phyloP scores from a whole-genome alignment of 768 basidiomycete species.

The Coprinopsis marcescibilis region DNA sequence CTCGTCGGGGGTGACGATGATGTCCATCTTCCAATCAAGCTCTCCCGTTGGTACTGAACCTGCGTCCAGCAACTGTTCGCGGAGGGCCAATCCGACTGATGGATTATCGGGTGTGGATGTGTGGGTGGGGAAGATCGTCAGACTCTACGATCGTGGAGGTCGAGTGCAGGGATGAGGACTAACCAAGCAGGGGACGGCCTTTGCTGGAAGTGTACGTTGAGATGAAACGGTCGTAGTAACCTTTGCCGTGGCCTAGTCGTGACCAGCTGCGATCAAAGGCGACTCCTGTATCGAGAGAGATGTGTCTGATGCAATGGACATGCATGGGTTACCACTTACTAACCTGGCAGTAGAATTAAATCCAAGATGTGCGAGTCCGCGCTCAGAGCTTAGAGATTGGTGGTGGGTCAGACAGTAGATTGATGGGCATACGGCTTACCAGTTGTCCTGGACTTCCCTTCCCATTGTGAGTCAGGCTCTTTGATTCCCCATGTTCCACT shows the following conservation, averaged over 20 bases:
- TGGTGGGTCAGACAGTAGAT: neutral
- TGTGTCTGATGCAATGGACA: neutral
- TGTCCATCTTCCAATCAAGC: constrained; percentile 61
- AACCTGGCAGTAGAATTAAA: constrained; percentile 65
- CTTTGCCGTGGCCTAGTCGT: constrained; percentile 78
- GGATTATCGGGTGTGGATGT: too few relatives aligned
- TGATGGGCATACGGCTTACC: constrained; percentile 31
- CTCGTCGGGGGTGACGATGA: constrained; percentile 43
- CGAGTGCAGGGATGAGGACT: constrained; percentile 14
- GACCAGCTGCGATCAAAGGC: constrained; percentile 67
- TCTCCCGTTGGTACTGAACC: constrained; percentile 47
- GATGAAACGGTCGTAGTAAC: constrained; percentile 77
- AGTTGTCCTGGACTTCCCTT: constrained; percentile 38
- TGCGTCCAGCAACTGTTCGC: constrained; percentile 54
- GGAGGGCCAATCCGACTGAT: constrained; percentile 60
- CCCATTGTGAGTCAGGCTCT: constrained; percentile 49
- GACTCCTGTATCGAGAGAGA: constrained; percentile 39
- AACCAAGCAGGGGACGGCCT: constrained; percentile 55
- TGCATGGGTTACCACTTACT: constrained; percentile 11
- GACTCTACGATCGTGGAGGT: neutral
- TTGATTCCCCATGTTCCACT: constrained; percentile 70
- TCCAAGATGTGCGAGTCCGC: constrained; percentile 41
- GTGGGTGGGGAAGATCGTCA: too few relatives aligned
- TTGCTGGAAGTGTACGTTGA: constrained; percentile 42
- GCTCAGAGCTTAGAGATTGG: constrained; percentile 27